Evolutionary conservation across 371 early-diverging fungal genomes (phyloP), one percentile per base, ranked within the genome.

Genomic region (Chytridium lagenaria): DNA sequence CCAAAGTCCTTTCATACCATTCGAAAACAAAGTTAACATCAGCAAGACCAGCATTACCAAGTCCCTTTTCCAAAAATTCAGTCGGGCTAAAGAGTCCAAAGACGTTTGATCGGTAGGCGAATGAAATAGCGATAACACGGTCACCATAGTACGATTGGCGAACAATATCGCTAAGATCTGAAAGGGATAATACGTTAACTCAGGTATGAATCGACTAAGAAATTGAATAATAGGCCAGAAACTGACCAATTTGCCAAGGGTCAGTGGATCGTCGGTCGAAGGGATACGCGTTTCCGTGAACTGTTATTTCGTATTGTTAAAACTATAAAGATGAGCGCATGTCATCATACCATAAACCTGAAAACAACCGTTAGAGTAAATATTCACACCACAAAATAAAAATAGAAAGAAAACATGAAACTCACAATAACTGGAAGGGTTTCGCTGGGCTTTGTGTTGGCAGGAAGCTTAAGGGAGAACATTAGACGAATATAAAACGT

Each of bases 361-460:
- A n/a, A n/a, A n/a, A n/a, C n/a, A n/a, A n/a, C n/a, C n/a, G n/a
- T n/a, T n/a, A n/a, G n/a, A n/a, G n/a, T n/a, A n/a, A n/a, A n/a
- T n/a, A n/a, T n/a, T n/a, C n/a, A n/a, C n/a, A n/a, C n/a, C n/a
- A n/a, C n/a, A n/a, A n/a, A n/a, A n/a, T n/a, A n/a, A n/a, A n/a
- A n/a, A n/a, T n/a, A n/a, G n/a, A n/a, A n/a, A n/a, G n/a, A n/a
- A n/a, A n/a, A 36, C 5, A 16, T 5, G 7, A 61, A 5, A 19
- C 39, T n/a, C 22, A 66, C 66, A 66, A 66, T 2, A 28, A 66
- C 66, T 16, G 66, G 66, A 16, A 66, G 66, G 19, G 36, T 66
- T 28, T 66, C 66, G 30, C 40, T 28, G 30, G 66, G 66, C 7
- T 26, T 2, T 15, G 40, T 44, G 33, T 66, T 33, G 2, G 66